phyloP scores from a whole-genome alignment of 148 eudicot species.

The Limonium bicolor region DNA sequence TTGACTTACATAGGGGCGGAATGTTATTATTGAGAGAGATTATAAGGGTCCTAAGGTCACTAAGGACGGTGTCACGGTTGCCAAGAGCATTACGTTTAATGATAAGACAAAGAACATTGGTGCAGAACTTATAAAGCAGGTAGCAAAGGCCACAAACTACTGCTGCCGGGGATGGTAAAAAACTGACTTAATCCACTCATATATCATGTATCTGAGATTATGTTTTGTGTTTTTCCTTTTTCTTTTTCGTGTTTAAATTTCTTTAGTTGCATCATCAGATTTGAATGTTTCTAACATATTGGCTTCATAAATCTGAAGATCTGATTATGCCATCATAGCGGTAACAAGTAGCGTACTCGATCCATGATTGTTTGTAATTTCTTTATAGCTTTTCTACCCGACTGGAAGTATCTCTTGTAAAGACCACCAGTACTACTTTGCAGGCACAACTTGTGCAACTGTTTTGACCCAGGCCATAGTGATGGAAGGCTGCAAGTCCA shows the following conservation, averaged over 20 bases:
- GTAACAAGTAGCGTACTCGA: too few relatives aligned
- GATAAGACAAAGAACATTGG: constrained; percentile 78
- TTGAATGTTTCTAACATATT: too few relatives aligned
- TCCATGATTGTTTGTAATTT: too few relatives aligned
- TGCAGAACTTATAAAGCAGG: constrained; percentile 88
- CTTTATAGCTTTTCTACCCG: too few relatives aligned
- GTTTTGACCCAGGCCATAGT: constrained; percentile 88
- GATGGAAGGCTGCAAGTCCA: constrained; percentile 86
- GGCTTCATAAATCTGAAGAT: too few relatives aligned
- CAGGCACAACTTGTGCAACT: constrained; percentile 99
- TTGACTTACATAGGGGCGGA: constrained; percentile 48
- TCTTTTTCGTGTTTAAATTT: too few relatives aligned
- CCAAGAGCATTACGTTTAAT: constrained; percentile 71
- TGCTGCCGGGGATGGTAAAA: constrained; percentile 96
- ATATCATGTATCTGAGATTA: too few relatives aligned
- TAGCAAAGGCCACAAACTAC: constrained; percentile 85
- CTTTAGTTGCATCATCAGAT: too few relatives aligned
- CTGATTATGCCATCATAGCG: too few relatives aligned
- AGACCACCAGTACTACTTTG: constrained; percentile 5
- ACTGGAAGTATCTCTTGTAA: too few relatives aligned
- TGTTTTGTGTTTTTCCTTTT: too few relatives aligned
- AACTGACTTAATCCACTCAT: too few relatives aligned
- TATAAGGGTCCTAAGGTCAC: constrained; percentile 66
- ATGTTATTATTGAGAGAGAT: constrained; percentile 61
- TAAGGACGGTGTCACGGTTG: constrained; percentile 97